Conservation (phyloP, 345 rosid genomes). For the Populus simonii region DNA sequence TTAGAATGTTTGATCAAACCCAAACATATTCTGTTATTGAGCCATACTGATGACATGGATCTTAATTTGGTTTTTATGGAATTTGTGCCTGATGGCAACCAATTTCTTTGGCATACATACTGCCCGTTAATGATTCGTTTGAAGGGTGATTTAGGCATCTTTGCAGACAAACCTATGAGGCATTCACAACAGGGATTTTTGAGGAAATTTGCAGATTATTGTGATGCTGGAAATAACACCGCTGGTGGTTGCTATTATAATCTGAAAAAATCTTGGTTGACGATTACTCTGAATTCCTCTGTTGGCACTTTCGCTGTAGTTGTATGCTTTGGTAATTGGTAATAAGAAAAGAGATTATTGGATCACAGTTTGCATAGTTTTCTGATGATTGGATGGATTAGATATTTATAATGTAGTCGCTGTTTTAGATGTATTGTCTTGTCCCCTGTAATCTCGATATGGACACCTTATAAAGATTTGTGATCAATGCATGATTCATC, state of each 20-base stretch:
- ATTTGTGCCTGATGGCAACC: background rate
- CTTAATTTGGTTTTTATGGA: background rate
- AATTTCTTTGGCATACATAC: background rate
- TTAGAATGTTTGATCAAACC: background rate
- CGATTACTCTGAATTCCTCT: background rate
- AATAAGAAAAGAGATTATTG: background rate
- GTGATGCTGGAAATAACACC: background rate
- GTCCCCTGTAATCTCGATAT: background rate
- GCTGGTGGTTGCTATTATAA: background rate
- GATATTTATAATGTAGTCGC: background rate
- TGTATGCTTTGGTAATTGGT: background rate
- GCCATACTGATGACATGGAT: background rate
- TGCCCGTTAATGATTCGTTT: background rate
- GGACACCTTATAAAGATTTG: background rate
- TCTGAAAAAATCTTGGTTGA: background rate
- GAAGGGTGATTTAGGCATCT: background rate
- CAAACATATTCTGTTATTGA: background rate
- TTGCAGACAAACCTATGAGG: background rate
- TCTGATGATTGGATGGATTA: background rate
- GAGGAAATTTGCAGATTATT: background rate
- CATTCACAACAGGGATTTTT: background rate
- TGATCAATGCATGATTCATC: background rate
- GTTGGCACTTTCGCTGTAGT: background rate
- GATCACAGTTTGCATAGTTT: background rate
- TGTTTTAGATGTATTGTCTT: background rate